Percentiles rank a stretch among this genome's conserved stretches.
These are phyloP conservation scores for Ganoderma multipileum DNA, from an alignment of 1,284 basidiomycete genomes.

Conservation along the genomic window DNA sequence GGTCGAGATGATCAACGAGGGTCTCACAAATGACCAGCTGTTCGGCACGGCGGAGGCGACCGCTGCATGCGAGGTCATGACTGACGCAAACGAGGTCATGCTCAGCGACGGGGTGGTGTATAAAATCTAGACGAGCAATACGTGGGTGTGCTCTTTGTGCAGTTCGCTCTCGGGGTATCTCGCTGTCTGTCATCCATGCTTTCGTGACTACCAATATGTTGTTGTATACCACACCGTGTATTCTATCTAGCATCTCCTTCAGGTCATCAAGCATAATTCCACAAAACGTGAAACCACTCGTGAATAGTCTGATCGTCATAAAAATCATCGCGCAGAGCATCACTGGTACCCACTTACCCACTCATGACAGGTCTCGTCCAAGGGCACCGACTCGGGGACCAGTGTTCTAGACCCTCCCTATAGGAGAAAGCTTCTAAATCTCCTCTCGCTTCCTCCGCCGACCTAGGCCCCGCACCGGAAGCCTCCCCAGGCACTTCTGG, in stretches of 20 bases:
- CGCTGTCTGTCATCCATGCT: background rate
- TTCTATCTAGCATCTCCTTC: background rate
- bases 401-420: background rate
- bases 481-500: background rate
- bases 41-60: constrained; percentile 87
- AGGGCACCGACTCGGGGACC: background rate
- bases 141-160: background rate
- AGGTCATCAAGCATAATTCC: background rate
- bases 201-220: background rate
- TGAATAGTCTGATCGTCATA: background rate
- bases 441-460: background rate
- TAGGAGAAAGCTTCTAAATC: background rate
- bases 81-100: constrained; percentile 88
- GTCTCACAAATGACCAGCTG: constrained; percentile 68
- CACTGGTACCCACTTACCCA: background rate
- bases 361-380: constrained; percentile 4
- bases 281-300: background rate
- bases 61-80: constrained; percentile 80
- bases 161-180: constrained; percentile 3
- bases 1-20: constrained; percentile 82
- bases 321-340: background rate
- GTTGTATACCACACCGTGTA: constrained; percentile 8
- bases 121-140: constrained; percentile 53
- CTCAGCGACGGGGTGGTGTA: constrained; percentile 83
- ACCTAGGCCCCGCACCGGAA: background rate